Percentiles rank a stretch among this genome's conserved stretches.
Evolutionary conservation across 2,329 filamentous ascomycete species (phyloP).

Genomic region (Cladophialophora exuberans): DNA sequence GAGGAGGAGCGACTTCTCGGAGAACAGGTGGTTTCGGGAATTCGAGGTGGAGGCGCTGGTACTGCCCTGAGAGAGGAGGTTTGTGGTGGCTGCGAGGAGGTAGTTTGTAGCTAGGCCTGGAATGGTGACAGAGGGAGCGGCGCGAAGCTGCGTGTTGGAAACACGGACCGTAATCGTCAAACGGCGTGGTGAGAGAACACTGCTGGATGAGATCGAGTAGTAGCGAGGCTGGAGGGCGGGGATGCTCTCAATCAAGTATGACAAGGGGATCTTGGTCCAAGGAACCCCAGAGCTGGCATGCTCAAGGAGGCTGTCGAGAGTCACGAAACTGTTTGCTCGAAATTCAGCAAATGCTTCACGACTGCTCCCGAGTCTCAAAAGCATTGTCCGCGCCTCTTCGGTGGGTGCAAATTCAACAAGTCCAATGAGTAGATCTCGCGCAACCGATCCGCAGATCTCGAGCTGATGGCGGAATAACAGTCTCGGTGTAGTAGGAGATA

Average conservation of each 20-base stretch:
- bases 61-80: conserved; percentile 83
- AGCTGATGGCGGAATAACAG: conserved; percentile 92
- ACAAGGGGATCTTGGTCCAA: conserved; percentile 88
- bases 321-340: conserved; percentile 78
- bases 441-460: conserved; percentile 93
- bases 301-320: conserved; percentile 83
- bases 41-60: conserved; percentile 66
- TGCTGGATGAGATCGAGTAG: conserved; percentile 99
- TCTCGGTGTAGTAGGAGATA: conserved; percentile 94
- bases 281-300: conserved; percentile 67
- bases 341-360: conserved; percentile 94
- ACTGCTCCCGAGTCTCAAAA: conserved; percentile 84
- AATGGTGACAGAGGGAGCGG: conserved; percentile 73
- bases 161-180: conserved; percentile 97
- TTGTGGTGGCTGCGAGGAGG: conserved; percentile 89
- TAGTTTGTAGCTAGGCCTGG: conserved; percentile 96
- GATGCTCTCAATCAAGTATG: conserved; percentile 88
- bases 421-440: conserved; percentile 88
- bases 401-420: conserved; percentile 87
- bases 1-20: conserved; percentile 92
- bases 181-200: conserved; percentile 90
- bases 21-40: conserved; percentile 76
- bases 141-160: conserved; percentile 73
- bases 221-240: conserved; percentile 96
- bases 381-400: conserved; percentile 81